Evolutionary conservation across 148 eudicot species (phyloP), one percentile per base, ranked within the genome.

Genomic region (Amaranthus hypochondriacus): DNA sequence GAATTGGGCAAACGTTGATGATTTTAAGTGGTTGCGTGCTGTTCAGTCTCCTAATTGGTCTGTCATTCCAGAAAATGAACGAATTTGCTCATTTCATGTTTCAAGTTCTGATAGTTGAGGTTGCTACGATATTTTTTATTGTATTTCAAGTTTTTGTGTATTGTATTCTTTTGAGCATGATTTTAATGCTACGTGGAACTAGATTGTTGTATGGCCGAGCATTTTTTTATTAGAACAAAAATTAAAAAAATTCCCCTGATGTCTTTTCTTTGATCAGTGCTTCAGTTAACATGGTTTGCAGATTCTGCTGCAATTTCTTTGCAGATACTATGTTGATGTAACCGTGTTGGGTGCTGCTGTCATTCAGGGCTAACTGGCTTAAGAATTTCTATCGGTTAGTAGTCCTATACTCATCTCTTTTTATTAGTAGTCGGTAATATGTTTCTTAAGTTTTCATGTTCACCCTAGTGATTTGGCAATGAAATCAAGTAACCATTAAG

Each of bases 41-140:
- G 85, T 87, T 72, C 92, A 89, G 62, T 90, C 93, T 63, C 94
- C 96, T 2, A 90, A 93, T 77, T 93, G 98, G 98, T 83, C 89
- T 6, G 63, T 90, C 80, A 74, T 92, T 76, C 96, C 87, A 0
- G 94, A 87, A 71, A 73, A 77, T 75, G 93, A 86, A 68, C 83
- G 90, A 18, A 70, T 86, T 18, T 68, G 56, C 52, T 61, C 76
- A 28, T 74, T 86, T 73, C 71, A 71, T 68, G 72, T 85, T 44
- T 81, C 78, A 13, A 69, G 58, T 77, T 55, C 56, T 2, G 87
- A 83, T 47, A 48, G 64, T 74, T 79, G 69, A 72, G 48, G 12
- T n/a, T 7, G 9, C 42, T 50, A 42, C 59, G 61, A 11, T 68
- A 54, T 5, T 59, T 54, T 28, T 42, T 7, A 28, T 42, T 10